A percentile compares a stretch with the other conserved stretches of the same genome.
phyloP scores from a whole-genome alignment of 129 eudicot species.

The Centrapalus pauciflorus region DNA sequence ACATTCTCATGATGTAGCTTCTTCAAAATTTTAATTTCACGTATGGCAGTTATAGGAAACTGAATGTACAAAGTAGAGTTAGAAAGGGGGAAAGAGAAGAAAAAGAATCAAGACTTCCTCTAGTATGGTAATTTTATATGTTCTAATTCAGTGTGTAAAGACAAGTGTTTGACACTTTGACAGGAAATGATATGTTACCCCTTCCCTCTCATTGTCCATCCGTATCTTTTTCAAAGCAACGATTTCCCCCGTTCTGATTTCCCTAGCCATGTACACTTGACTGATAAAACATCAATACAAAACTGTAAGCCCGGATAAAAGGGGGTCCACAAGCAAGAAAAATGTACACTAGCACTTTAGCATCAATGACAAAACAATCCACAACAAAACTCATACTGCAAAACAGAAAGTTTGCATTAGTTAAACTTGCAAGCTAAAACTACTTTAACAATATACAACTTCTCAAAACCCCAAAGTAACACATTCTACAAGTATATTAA shows the following conservation, averaged over 20 bases:
- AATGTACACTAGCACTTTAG: neutral
- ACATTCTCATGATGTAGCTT: slow-evolving; percentile 95
- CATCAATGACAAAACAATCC: neutral
- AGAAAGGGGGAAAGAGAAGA: neutral
- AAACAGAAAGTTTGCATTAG: neutral
- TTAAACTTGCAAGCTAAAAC: neutral
- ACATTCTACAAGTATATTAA: neutral
- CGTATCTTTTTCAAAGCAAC: slow-evolving; percentile 94
- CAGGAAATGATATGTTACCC: slow-evolving; percentile 53
- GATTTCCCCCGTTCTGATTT: slow-evolving; percentile 74
- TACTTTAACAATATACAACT: neutral
- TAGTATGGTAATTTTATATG: neutral
- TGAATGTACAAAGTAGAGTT: slow-evolving; percentile 14
- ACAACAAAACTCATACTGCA: neutral
- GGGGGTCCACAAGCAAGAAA: neutral
- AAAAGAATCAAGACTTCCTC: neutral
- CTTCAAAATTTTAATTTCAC: slow-evolving; percentile 78
- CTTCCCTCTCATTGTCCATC: slow-evolving; percentile 91
- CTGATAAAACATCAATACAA: slow-evolving; percentile 36
- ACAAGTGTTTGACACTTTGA: too few relatives aligned
- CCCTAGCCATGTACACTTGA: slow-evolving; percentile 94
- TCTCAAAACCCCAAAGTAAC: neutral
- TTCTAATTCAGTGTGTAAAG: neutral
- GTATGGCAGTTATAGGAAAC: slow-evolving; percentile 95
- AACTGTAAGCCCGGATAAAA: neutral